These are phyloP conservation scores for Backusella luteola DNA, from an alignment of 192 early-diverging fungal species.

Conservation along the genomic window DNA sequence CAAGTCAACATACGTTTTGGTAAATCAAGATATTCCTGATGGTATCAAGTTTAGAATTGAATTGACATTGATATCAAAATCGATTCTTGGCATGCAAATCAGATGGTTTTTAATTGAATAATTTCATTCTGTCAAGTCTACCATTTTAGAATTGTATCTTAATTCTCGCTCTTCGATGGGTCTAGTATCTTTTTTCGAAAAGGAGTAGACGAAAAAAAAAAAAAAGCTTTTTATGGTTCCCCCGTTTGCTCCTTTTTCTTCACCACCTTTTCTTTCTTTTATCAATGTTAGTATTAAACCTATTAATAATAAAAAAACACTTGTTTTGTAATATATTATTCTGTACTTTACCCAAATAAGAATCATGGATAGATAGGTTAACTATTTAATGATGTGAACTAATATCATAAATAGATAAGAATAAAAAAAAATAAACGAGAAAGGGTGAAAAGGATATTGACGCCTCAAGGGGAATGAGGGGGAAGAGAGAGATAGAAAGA, in stretches of 20 bases:
- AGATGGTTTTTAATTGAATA: background rate
- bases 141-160: background rate
- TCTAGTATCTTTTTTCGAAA: background rate
- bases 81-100: background rate
- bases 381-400: background rate
- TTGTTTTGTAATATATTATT: background rate
- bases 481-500: background rate
- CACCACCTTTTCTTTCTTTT: background rate
- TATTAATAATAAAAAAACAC: background rate
- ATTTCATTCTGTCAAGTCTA: background rate
- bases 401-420: background rate
- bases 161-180: background rate
- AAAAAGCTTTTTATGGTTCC: background rate
- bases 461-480: background rate
- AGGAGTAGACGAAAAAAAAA: background rate
- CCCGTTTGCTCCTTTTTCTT: background rate
- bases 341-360: background rate
- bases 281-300: background rate
- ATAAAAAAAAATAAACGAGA: background rate
- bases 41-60: background rate
- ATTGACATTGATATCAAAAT: background rate
- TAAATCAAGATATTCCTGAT: background rate
- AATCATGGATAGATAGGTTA: background rate
- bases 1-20: background rate
- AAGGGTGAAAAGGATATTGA: background rate